Evolutionary conservation across 2,329 filamentous ascomycete species (phyloP).

Genomic region (Orbilia ellipsospora): DNA sequence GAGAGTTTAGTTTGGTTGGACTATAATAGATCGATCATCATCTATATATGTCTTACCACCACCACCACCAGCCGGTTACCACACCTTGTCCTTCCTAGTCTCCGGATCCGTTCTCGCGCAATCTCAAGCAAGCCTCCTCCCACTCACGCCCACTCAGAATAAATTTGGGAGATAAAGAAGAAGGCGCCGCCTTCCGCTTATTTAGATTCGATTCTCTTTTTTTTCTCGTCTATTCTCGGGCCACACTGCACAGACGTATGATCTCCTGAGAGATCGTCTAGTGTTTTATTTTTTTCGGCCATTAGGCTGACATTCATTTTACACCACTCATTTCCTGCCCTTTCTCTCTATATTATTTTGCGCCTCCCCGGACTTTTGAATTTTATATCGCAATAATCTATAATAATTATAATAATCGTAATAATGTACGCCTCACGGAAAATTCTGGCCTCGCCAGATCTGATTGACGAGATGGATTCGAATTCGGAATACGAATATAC

Average conservation of each 20-base stretch:
- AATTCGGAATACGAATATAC: neutral
- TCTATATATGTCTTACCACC: slow-evolving; percentile 15
- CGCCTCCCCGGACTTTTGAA: neutral
- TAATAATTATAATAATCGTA: neutral
- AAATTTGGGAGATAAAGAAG: neutral
- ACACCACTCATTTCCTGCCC: no score
- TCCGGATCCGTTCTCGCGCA: neutral
- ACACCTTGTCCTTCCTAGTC: neutral
- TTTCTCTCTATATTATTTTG: neutral
- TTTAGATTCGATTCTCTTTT: no score
- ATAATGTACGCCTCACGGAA: slow-evolving; percentile 11
- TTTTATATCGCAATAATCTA: neutral
- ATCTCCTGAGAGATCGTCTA: no score
- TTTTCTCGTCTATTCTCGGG: no score
- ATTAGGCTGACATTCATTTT: no score
- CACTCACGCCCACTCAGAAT: neutral
- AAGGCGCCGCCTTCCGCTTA: neutral
- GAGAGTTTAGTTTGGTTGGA: neutral
- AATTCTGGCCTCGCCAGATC: slow-evolving; percentile 19
- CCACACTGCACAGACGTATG: slow-evolving; percentile 3
- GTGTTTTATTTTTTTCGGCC: no score
- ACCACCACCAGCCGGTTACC: neutral
- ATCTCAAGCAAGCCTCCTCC: neutral
- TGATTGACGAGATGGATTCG: neutral
- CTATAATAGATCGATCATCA: slow-evolving; percentile 1